Percentiles rank a stretch among this genome's conserved stretches.
Conservation (phyloP, 805 yeast species). For the Ogataea saltuana region DNA sequence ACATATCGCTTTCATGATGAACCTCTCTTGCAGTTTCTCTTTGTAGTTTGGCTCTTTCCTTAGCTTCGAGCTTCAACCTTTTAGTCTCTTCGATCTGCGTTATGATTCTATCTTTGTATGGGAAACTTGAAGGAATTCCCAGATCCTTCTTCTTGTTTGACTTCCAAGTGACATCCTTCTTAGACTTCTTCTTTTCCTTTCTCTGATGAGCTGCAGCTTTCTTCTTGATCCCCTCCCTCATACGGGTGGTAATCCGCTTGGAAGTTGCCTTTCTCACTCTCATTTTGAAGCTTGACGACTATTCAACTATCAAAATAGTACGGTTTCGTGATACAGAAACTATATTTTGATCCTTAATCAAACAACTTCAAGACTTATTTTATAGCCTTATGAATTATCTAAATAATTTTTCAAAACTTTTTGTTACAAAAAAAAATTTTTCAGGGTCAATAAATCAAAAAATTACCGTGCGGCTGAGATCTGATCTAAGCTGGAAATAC, state of each 20-base stretch:
- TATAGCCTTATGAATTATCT: background rate
- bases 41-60: conserved; percentile 48
- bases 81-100: conserved; percentile 67
- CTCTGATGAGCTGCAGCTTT: conserved; percentile 90
- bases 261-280: conserved; percentile 62
- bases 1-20: conserved; percentile 37
- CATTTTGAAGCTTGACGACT: conserved; percentile 19
- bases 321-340: too few species aligned
- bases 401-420: conserved; percentile 3
- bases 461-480: conserved; percentile 2
- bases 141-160: conserved; percentile 82
- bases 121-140: conserved; percentile 93
- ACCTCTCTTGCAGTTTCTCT: conserved; percentile 43
- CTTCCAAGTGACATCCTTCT: conserved; percentile 93
- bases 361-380: background rate
- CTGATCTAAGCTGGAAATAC: background rate
- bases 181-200: conserved; percentile 77
- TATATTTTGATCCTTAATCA: too few species aligned
- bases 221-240: conserved; percentile 95
- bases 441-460: conserved; percentile 4
- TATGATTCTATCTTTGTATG: conserved; percentile 84
- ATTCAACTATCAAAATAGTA: background rate
- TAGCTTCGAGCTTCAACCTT: conserved; percentile 55
- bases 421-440: conserved; percentile 4
- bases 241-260: conserved; percentile 86